A percentile compares a stretch with the other conserved stretches of the same genome.
Evolutionary conservation across 805 yeast species (phyloP).

Genomic region (Starmerella ratchasimensis): DNA sequence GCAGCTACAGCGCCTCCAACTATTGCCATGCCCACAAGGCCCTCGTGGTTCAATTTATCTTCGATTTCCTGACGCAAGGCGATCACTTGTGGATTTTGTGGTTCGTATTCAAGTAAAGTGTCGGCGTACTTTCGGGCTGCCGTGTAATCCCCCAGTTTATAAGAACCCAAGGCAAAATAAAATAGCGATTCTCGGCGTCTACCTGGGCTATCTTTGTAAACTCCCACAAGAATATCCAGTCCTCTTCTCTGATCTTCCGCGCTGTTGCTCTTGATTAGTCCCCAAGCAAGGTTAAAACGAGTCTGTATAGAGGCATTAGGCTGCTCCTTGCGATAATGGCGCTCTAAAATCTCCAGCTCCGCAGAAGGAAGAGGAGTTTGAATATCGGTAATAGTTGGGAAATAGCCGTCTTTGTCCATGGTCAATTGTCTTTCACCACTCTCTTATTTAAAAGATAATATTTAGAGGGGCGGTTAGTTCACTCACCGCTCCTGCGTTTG

Average conservation of each 20-base stretch:
- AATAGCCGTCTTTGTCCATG: slow-evolving; percentile 9
- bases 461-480: no score
- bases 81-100: slow-evolving; percentile 65
- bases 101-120: slow-evolving; percentile 62
- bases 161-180: slow-evolving; percentile 76
- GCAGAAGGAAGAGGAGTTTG: slow-evolving; percentile 46
- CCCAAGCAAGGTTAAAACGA: slow-evolving; percentile 93
- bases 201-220: slow-evolving; percentile 61
- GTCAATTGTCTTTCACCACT: no score
- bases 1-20: slow-evolving; percentile 71
- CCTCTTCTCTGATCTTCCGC: slow-evolving; percentile 64
- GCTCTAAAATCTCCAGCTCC: slow-evolving; percentile 60
- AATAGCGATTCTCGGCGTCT: slow-evolving; percentile 83
- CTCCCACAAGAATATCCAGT: slow-evolving; percentile 44
- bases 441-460: no score
- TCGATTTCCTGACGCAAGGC: slow-evolving; percentile 65
- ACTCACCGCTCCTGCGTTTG: no score
- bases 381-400: slow-evolving; percentile 20
- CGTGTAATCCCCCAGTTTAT: slow-evolving; percentile 72
- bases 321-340: slow-evolving; percentile 68
- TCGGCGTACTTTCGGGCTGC: slow-evolving; percentile 81
- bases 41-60: slow-evolving; percentile 73
- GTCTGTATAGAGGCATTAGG: slow-evolving; percentile 73
- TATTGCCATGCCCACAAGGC: slow-evolving; percentile 75
- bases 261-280: slow-evolving; percentile 58